phyloP scores from a whole-genome alignment of 495 filamentous ascomycete species.

The Xylaria castorea region DNA sequence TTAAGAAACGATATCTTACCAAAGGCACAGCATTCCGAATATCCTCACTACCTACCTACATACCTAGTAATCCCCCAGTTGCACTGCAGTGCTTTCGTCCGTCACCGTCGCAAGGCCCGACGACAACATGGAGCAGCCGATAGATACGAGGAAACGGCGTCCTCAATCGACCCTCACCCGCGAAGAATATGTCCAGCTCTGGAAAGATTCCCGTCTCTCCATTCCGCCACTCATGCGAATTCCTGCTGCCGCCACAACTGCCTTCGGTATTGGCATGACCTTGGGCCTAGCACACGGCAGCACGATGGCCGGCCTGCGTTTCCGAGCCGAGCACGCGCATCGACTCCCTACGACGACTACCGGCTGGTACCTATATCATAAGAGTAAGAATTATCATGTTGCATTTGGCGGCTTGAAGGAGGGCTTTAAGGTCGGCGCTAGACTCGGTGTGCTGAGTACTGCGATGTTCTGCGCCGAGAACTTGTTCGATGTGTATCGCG shows the following conservation, averaged over 20 bases:
- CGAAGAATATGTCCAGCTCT: conserved; percentile 39
- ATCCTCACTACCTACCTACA: background rate
- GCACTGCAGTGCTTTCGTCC: no score
- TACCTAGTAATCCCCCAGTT: background rate
- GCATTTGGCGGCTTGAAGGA: conserved; percentile 76
- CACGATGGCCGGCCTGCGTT: conserved; percentile 74
- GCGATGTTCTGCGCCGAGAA: conserved; percentile 81
- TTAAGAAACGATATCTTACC: background rate
- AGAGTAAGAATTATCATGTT: conserved; percentile 90
- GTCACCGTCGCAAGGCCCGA: no score
- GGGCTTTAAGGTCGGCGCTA: conserved; percentile 76
- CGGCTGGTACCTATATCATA: conserved; percentile 98
- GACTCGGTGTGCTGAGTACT: conserved; percentile 68
- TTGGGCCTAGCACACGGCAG: conserved; percentile 78
- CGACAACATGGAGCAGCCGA: conserved; percentile 22
- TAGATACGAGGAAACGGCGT: conserved; percentile 19
- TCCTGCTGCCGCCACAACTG: conserved; percentile 61
- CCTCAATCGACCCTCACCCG: conserved; percentile 31
- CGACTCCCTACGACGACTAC: conserved; percentile 78
- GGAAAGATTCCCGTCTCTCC: conserved; percentile 66
- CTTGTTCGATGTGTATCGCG: conserved; percentile 77
- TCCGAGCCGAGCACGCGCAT: conserved; percentile 95
- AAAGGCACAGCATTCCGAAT: background rate
- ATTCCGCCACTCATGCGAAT: conserved; percentile 64
- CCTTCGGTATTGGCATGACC: conserved; percentile 67